Conservation (phyloP, 108 stramenopile species). For the Conticribra weissflogii region DNA sequence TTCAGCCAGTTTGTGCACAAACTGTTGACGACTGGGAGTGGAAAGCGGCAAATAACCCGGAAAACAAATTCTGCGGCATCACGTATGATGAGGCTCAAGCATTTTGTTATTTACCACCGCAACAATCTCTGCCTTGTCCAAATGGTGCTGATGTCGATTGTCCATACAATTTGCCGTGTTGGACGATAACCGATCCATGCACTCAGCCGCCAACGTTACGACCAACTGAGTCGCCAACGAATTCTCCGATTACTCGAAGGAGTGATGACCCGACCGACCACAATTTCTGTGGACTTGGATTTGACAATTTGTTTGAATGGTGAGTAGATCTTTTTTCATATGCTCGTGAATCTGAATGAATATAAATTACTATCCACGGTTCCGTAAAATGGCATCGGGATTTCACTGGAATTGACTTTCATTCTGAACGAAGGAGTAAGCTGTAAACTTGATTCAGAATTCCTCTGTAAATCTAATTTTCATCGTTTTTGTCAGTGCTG, state of each 20-base stretch:
- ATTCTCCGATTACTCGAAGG: constrained; percentile 14
- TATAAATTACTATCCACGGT: no score
- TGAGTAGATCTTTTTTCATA: no score
- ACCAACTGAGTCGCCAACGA: constrained; percentile 11
- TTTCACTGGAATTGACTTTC: no score
- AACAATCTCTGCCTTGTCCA: constrained; percentile 31
- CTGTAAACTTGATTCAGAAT: no score
- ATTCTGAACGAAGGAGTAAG: no score
- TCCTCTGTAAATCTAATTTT: no score
- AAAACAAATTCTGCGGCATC: constrained; percentile 36
- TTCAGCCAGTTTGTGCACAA: neutral
- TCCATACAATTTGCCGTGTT: constrained; percentile 36
- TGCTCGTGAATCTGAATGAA: no score
- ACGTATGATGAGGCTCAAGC: constrained; percentile 21
- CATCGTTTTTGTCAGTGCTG: constrained; percentile 17
- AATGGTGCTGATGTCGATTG: constrained; percentile 27
- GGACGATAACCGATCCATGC: constrained; percentile 21
- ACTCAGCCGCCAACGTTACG: constrained; percentile 17
- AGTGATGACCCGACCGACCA: constrained; percentile 26
- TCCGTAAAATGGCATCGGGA: no score
- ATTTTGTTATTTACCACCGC: constrained; percentile 33
- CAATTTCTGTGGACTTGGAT: constrained; percentile 40
- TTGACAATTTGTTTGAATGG: constrained; percentile 43
- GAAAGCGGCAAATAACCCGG: constrained; percentile 19
- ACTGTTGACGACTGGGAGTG: constrained; percentile 11